These are phyloP conservation scores for Talaromyces adpressus DNA, from an alignment of 495 filamentous ascomycete genomes.

Conservation along the genomic window DNA sequence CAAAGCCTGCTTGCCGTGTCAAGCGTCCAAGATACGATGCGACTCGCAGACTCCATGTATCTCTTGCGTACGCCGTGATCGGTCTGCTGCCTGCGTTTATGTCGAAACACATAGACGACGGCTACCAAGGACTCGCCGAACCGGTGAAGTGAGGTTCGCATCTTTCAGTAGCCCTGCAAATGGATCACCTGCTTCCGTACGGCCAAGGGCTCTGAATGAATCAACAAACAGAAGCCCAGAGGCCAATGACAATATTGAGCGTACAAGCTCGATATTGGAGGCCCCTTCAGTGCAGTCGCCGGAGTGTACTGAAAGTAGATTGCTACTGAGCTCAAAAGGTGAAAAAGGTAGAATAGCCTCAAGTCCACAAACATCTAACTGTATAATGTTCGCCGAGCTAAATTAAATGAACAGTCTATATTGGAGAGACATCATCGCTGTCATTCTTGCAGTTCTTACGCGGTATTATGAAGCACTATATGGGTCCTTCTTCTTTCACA, in stretches of 20 bases:
- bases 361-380: neutral
- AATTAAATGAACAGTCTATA: slow-evolving; percentile 21
- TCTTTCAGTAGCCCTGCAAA: neutral
- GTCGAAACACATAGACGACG: neutral
- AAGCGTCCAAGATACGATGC: slow-evolving; percentile 7
- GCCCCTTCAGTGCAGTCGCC: neutral
- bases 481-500: slow-evolving; percentile 36
- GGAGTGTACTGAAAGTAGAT: slow-evolving; percentile 1
- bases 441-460: slow-evolving; percentile 36
- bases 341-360: neutral
- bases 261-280: neutral
- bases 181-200: neutral
- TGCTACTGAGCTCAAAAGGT: slow-evolving; percentile 6
- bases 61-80: slow-evolving; percentile 2
- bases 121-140: neutral
- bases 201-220: neutral
- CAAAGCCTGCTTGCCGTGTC: slow-evolving; percentile 5
- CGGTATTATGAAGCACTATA: slow-evolving; percentile 34
- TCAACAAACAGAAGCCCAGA: neutral
- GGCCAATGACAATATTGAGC: neutral
- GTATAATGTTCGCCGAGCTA: neutral
- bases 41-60: slow-evolving; percentile 6
- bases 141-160: neutral
- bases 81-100: neutral
- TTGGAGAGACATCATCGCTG: slow-evolving; percentile 34